A percentile compares a stretch with the other conserved stretches of the same genome.
phyloP scores from a whole-genome alignment of 2,329 filamentous ascomycete genomes.

The Hypoxylon sp. region DNA sequence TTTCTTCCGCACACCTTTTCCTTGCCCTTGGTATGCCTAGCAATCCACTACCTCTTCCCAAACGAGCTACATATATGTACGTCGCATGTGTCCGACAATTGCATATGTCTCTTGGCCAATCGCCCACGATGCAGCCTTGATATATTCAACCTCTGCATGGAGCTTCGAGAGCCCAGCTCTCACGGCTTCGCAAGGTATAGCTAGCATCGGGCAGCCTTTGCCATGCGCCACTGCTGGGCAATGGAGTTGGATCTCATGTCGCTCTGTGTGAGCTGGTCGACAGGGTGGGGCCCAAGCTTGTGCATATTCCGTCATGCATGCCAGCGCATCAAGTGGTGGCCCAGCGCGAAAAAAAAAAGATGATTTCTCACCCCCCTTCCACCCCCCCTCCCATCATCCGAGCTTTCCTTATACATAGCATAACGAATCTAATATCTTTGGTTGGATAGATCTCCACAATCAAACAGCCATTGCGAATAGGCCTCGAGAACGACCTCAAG shows the following conservation, averaged over 20 bases:
- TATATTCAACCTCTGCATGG: constrained; percentile 44
- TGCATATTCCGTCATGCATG: constrained; percentile 75
- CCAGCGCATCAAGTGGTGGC: constrained; percentile 67
- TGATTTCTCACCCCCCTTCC: constrained; percentile 52
- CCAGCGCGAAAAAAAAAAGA: constrained; percentile 60
- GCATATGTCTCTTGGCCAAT: constrained; percentile 51
- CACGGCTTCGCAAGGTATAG: constrained; percentile 40
- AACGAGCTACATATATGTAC: constrained; percentile 50
- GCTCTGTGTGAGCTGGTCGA: constrained; percentile 60
- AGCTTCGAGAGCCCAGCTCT: constrained; percentile 49
- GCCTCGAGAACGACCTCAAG: constrained; percentile 53
- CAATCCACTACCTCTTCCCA: constrained; percentile 51
- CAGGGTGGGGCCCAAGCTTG: constrained; percentile 62
- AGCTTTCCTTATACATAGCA: constrained; percentile 58
- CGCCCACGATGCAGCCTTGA: constrained; percentile 49
- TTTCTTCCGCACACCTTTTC: constrained; percentile 54
- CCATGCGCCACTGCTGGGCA: constrained; percentile 55
- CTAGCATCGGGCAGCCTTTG: constrained; percentile 52
- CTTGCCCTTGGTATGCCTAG: constrained; percentile 46
- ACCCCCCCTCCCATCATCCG: constrained; percentile 56
- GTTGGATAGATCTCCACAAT: constrained; percentile 61
- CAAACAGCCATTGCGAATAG: constrained; percentile 53
- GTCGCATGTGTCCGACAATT: constrained; percentile 51
- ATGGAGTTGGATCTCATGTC: constrained; percentile 52
- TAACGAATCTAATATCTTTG: constrained; percentile 59